Base-by-base conservation (phyloP, 192 early-diverging fungal genomes). In the Thoreauomyces humboldtii region DNA sequence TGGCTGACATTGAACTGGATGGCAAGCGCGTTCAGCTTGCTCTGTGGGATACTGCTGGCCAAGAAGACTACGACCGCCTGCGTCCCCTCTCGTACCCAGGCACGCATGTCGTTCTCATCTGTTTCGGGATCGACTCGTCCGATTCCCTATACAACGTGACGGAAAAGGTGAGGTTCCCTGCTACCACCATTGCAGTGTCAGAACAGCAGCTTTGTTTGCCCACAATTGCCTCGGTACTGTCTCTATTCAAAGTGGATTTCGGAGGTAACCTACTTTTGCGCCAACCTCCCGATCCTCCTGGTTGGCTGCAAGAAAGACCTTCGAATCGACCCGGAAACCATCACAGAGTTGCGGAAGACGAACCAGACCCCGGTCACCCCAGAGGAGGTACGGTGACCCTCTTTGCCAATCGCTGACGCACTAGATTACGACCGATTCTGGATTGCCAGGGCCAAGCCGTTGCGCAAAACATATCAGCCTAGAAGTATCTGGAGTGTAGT, bases 41-140 rank as follows among this genome's bases (percentile, higher is more conserved):
- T 35, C 76, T 98, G 21, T 98, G 94, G 93, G 96, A 98, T 87
- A 97, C 95, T 62, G 94, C 95, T 52, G 94, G 86, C 31, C 93
- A 96, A 65, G 94, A 97, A 78, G 95, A 98, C 73, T 95, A 95
- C 70, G 93, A 97, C 79, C 90, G 92, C 60, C 77, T 98, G 67
- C 88, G 94, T 38, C 88, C 90, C 19, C 79, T 96, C 59, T 93
- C 90, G 22, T 98, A 97, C 70, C 89, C 93, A 9, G 93, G 92
- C 72, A 88, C 92, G 19, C 85, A 96, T 75, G 91, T 94, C 44
- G 89, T 98, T 58, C 77, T 98, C 59, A 91, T 98, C 65, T 93
- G 91, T 77, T 97, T 95, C 69, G 85, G 91, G 52, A 86, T 97
- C 47, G 91, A 91, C 65, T 76, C 83, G 15, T 82, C 79, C n/a